Conservation (phyloP, 306 rosid genomes). For the Dalbergia cultrata region DNA sequence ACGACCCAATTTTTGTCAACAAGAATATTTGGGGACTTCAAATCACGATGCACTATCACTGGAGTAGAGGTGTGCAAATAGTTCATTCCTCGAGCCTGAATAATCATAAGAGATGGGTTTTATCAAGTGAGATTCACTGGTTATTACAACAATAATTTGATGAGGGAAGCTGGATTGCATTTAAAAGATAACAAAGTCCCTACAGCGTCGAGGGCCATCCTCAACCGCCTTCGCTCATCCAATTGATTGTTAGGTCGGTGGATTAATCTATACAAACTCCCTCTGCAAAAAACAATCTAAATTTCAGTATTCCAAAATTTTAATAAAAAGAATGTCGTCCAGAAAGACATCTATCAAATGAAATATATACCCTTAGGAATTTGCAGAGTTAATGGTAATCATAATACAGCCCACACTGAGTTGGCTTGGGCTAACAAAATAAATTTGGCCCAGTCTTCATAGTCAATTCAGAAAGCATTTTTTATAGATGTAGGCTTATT, state of each 20-base stretch:
- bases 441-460: neutral
- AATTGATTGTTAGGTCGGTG: slow-evolving; percentile 98
- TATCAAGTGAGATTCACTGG: slow-evolving; percentile 32
- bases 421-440: neutral
- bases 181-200: slow-evolving; percentile 47
- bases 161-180: slow-evolving; percentile 36
- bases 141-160: slow-evolving; percentile 20
- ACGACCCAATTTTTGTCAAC: slow-evolving; percentile 98
- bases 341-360: slow-evolving; percentile 20
- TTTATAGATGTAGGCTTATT: slow-evolving; percentile 28
- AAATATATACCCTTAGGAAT: slow-evolving; percentile 9
- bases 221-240: slow-evolving; percentile 91
- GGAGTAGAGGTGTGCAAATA: slow-evolving; percentile 94
- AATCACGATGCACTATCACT: slow-evolving; percentile 93
- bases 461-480: slow-evolving; percentile 9
- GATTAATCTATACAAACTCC: slow-evolving; percentile 95
- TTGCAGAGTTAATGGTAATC: neutral
- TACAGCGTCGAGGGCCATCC: slow-evolving; percentile 99
- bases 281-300: slow-evolving; percentile 70
- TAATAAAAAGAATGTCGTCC: slow-evolving; percentile 31
- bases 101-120: slow-evolving; percentile 41
- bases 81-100: slow-evolving; percentile 99
- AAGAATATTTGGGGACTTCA: slow-evolving; percentile 98
- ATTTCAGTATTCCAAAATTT: slow-evolving; percentile 52
- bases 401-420: neutral